Evolutionary conservation across 2,329 filamentous ascomycete genomes (phyloP).

Genomic region (Aspergillus transmontanensis): DNA sequence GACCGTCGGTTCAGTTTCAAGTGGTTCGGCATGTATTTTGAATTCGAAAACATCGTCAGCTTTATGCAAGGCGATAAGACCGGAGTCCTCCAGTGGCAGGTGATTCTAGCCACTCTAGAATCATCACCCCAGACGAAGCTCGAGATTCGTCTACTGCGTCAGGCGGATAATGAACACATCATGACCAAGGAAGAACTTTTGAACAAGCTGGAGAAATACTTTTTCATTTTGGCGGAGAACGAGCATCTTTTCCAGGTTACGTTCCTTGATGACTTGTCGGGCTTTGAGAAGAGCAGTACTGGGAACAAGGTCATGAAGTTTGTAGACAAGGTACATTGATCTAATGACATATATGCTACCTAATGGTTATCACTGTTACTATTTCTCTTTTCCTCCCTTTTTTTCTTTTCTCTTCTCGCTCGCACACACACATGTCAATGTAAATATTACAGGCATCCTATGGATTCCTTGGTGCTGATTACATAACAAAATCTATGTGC

Average conservation of each 20-base stretch:
- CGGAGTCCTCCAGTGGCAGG: constrained; percentile 48
- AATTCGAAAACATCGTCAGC: constrained; percentile 34
- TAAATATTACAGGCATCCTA: too few relatives aligned
- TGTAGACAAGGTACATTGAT: constrained; percentile 15
- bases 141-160: constrained; percentile 23
- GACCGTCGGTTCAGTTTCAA: constrained; percentile 49
- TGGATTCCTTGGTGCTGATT: too few relatives aligned
- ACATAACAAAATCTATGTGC: fast-evolving
- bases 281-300: constrained; percentile 22
- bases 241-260: constrained; percentile 18
- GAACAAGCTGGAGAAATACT: background rate
- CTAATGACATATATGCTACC: too few relatives aligned
- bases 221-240: constrained; percentile 8
- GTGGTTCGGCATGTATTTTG: constrained; percentile 44
- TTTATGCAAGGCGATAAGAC: constrained; percentile 26
- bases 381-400: too few relatives aligned
- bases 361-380: background rate
- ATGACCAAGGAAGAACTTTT: constrained; percentile 1
- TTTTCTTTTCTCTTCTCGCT: too few relatives aligned
- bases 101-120: constrained; percentile 31
- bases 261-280: constrained; percentile 15
- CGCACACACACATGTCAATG: fast-evolving
- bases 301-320: constrained; percentile 26
- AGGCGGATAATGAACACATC: background rate
- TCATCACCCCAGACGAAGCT: constrained; percentile 14